Base-by-base conservation (phyloP, 106 monocot genomes). In the Dendrobium officinale region DNA sequence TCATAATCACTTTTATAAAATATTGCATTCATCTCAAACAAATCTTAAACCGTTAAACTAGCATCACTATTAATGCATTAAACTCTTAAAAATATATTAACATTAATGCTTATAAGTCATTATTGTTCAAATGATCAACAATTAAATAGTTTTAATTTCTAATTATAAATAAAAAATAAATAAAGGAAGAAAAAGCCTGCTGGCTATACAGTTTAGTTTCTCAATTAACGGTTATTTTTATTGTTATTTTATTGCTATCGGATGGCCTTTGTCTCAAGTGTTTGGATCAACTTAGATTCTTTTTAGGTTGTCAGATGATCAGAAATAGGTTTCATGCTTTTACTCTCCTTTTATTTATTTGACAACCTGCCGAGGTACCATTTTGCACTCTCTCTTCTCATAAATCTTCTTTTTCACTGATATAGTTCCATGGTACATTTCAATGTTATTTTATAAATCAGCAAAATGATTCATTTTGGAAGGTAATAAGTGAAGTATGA, bases 281-380 rank as follows among this genome's bases (percentile, higher is more conserved):
- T 9, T 70, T 70, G 70, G 70, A 70, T 70, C 70, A 70, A 31
- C 33, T 33, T 9, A 70, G 70, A 70, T 70, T 70, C 70, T 70
- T 5, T 70, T 70, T 70, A 31, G 70, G 20, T 13, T 37, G 70
- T 31, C 70, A 70, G 70, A 1, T 33, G 11, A 37, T 13, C 70
- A 70, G 70, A 70, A 27, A 31, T 70, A 70, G 70, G 31, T 13
- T 70, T 61, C 61, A 37, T 33, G 37, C 70, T 70, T 70, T 70
- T 70, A 1, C 20, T 26, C 22, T 24, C 64, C 64, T 26, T 58
- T 58, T 16, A 58, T 58, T 58, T 4, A 11, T 58, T n/a, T 37
- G 33, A 37, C 70, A 37, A 33, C 70, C 33, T 70, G 33, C 4
- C 68, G 33, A 31, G 13, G 51, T 51, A 51, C 51, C 0, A 51